phyloP scores from a whole-genome alignment of 2,329 filamentous ascomycete species.

The Monosporascus ibericus region DNA sequence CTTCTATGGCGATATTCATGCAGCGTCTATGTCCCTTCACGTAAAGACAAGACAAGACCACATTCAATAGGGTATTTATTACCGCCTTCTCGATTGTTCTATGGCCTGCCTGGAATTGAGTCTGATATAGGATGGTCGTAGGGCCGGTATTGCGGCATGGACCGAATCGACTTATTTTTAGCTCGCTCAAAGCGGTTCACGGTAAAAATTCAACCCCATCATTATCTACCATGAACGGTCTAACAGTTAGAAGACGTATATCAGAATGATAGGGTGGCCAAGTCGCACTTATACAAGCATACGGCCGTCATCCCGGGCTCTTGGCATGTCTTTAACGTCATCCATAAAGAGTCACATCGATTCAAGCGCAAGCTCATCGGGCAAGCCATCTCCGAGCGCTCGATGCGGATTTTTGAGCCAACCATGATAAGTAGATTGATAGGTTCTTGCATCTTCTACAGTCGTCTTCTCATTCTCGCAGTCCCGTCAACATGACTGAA shows the following conservation, averaged over 20 bases:
- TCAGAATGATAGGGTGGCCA: slow-evolving; percentile 2
- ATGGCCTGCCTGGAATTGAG: too few species aligned
- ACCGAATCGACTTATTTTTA: slow-evolving; percentile 9
- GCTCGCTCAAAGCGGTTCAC: slow-evolving; percentile 4
- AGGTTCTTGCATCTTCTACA: slow-evolving; percentile 2
- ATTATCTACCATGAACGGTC: neutral
- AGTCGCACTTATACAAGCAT: neutral
- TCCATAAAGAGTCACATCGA: too few species aligned
- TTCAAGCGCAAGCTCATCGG: slow-evolving; percentile 5
- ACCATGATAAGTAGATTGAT: slow-evolving; percentile 6
- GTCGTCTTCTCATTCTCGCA: too few species aligned
- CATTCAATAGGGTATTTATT: too few species aligned
- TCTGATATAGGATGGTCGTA: neutral
- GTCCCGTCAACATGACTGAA: slow-evolving; percentile 7
- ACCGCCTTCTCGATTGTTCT: too few species aligned
- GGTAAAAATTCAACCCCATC: neutral
- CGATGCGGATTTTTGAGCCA: slow-evolving; percentile 8
- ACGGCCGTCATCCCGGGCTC: too few species aligned
- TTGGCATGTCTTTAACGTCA: too few species aligned
- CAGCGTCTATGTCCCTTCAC: too few species aligned
- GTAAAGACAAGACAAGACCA: too few species aligned
- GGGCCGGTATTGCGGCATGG: slow-evolving; percentile 2
- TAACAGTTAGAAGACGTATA: slow-evolving; percentile 7
- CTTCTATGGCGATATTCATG: too few species aligned
- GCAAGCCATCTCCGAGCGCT: slow-evolving; percentile 8